Evolutionary conservation across 345 rosid genomes (phyloP).

Genomic region (Rhodamnia rubescens): DNA sequence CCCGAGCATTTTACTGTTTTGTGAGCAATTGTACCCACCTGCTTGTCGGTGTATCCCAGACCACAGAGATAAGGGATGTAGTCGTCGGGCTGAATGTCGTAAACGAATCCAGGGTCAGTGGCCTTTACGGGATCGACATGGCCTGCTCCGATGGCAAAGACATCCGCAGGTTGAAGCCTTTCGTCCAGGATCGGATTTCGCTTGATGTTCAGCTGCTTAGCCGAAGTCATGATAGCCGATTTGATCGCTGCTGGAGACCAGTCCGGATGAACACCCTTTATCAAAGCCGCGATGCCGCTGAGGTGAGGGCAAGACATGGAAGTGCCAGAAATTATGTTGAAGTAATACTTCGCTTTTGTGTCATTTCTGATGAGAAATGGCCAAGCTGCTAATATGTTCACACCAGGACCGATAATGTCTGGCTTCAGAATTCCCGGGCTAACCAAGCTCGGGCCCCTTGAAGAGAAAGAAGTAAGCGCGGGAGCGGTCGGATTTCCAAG

Average conservation of each 20-base stretch:
- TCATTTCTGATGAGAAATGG: neutral
- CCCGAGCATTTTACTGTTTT: neutral
- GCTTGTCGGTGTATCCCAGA: neutral
- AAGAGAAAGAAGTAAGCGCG: neutral
- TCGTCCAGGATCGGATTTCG: neutral
- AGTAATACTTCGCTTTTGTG: neutral
- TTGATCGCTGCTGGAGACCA: slow-evolving; percentile 1
- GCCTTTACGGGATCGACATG: neutral
- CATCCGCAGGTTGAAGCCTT: neutral
- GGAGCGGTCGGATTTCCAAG: slow-evolving; percentile 1
- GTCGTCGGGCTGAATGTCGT: neutral
- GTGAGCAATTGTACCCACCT: neutral
- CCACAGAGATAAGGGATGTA: slow-evolving; percentile 1
- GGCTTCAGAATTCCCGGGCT: slow-evolving; percentile 1
- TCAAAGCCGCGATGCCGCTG: neutral
- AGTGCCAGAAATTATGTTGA: neutral
- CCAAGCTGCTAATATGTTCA: slow-evolving; percentile 1
- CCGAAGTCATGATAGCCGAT: slow-evolving; percentile 1
- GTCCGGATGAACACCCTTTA: neutral
- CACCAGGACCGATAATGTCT: neutral
- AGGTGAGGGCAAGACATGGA: slow-evolving; percentile 4
- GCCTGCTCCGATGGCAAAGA: neutral
- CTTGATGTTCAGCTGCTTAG: neutral
- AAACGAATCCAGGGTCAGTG: neutral
- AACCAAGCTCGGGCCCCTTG: neutral